phyloP scores from a whole-genome alignment of 257 asterid species.

The Prunella vulgaris region DNA sequence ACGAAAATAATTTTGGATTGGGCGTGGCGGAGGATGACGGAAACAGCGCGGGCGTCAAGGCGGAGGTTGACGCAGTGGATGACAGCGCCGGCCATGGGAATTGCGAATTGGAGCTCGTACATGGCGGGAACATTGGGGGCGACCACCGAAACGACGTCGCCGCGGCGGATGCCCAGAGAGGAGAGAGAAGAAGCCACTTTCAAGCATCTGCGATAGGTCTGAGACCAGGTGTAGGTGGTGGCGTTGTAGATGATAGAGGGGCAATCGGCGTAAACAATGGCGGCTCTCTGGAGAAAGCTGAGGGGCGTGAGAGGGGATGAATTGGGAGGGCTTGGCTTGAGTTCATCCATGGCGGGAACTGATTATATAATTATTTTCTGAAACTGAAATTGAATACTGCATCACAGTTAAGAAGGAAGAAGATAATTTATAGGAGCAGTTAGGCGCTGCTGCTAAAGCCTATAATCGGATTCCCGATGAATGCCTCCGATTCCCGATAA shows the following conservation, averaged over 20 bases:
- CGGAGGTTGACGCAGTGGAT: constrained; percentile 63
- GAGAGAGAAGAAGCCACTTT: constrained; percentile 50
- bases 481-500: too few relatives aligned
- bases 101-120: constrained; percentile 74
- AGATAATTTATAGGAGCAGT: too few relatives aligned
- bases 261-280: constrained; percentile 55
- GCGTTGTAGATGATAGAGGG: constrained; percentile 46
- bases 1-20: constrained; percentile 56
- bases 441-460: too few relatives aligned
- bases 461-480: too few relatives aligned
- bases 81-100: constrained; percentile 73
- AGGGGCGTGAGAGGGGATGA: constrained; percentile 61
- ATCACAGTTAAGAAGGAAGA: too few relatives aligned
- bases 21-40: constrained; percentile 53
- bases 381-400: too few relatives aligned
- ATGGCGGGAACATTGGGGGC: constrained; percentile 75
- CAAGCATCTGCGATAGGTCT: constrained; percentile 47
- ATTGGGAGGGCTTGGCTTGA: constrained; percentile 42
- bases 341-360: constrained; percentile 25
- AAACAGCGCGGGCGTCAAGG: constrained; percentile 57
- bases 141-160: constrained; percentile 59
- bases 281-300: constrained; percentile 51
- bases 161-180: constrained; percentile 41
- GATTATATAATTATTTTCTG: too few relatives aligned
- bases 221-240: constrained; percentile 50